Conservation (phyloP, 768 basidiomycete species). For the Galerina marginata region DNA sequence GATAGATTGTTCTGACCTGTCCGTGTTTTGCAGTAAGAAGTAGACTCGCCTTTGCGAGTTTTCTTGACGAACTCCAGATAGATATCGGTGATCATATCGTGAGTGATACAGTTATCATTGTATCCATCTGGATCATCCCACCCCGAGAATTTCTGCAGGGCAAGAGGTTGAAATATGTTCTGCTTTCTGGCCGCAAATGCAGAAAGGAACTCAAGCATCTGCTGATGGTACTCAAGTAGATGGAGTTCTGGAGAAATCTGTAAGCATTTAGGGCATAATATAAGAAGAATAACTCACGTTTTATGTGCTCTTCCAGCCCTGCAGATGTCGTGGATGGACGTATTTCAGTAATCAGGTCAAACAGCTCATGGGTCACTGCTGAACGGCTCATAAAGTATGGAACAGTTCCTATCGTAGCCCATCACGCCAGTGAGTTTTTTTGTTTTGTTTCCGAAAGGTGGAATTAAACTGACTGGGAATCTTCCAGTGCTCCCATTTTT, state of each 20-base stretch:
- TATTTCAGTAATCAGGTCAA: conserved; percentile 9
- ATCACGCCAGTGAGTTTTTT: conserved; percentile 11
- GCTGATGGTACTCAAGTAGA: conserved; percentile 5
- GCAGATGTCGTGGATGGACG: conserved; percentile 9
- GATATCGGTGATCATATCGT: conserved; percentile 7
- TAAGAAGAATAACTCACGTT: conserved; percentile 2
- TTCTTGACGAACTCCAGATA: conserved; percentile 5
- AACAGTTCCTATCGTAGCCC: not conserved
- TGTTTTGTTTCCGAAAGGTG: conserved; percentile 2
- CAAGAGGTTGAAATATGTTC: not conserved
- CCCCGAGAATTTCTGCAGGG: not conserved
- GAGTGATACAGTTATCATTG: conserved; percentile 1
- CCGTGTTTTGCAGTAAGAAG: not conserved
- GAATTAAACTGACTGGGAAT: not conserved
- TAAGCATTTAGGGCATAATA: not conserved
- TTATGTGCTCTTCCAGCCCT: conserved; percentile 6
- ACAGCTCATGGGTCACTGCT: conserved; percentile 10
- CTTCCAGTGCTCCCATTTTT: not conserved
- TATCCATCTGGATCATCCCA: not conserved
- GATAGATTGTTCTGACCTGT: too few relatives aligned
- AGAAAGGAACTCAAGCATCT: conserved; percentile 1
- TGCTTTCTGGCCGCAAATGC: not conserved
- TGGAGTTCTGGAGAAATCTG: conserved; percentile 3
- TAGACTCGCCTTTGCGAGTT: not conserved
- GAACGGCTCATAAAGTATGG: conserved; percentile 1